Evolutionary conservation across 2,329 filamentous ascomycete species (phyloP), one percentile per base, ranked within the genome.

Genomic region (Hymenotorrendiella dingleyae): DNA sequence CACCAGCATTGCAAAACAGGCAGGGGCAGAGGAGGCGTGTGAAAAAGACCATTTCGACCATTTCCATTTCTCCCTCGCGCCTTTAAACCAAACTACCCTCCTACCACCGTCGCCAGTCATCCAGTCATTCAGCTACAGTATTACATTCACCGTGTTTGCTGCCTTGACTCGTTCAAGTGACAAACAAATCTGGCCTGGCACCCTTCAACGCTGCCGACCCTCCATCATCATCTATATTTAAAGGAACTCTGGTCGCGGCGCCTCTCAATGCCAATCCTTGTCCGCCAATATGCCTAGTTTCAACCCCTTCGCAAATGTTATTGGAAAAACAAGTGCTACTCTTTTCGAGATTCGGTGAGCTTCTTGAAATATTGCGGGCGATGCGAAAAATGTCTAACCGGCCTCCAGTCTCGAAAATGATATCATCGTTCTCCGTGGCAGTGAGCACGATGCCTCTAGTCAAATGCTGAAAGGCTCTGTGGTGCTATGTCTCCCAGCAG

Each of bases 391-490:
- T 29, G 40, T 32, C 47, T 48, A 37, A 54, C 22, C 16, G n/a
- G n/a, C 39, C 12, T 42, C 14, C 56, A 89, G 86, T 40, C 74
- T 90, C 47, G 84, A 90, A 40, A 82, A 84, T 57, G 82, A 87
- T 56, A 85, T 90, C 44, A 78, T 91, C 46, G 81, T 91, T 22
- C 83, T 93, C 50, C 81, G 86, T 40, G 86, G 86, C 47, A 74
- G 69, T 53, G 81, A 86, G 43, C 73, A 84, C 60, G 86, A 91
- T 60, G 84, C 86, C 35, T 77, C 84, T 32, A 86, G 83, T 48
- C 84, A 87, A 56, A 66, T 86, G 41, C 67, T 93, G 52, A 85
- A 82, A 58, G 86, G 86, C 35, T 78, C 76, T 19, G 67, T 91
- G 23, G 82, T 90, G 26, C 70, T 91, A 26, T 90, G 85, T 58